Evolutionary conservation across 345 rosid species (phyloP), one percentile per base, ranked within the genome.

Genomic region (Eucalyptus guilfoylei): DNA sequence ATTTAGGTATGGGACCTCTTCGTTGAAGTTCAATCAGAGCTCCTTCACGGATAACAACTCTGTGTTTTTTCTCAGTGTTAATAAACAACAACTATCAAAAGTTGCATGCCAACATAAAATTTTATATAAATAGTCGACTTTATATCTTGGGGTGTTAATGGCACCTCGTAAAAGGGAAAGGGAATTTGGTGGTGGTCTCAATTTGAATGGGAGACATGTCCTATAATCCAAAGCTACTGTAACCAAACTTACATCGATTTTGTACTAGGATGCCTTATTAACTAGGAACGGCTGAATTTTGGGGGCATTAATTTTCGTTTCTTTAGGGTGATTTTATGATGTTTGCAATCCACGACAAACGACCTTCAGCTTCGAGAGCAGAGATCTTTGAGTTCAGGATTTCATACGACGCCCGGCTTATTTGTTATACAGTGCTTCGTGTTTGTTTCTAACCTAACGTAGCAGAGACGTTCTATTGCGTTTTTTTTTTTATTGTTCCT

Each of bases 91-190:
- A 55, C 62, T 28, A 62, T 62, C 16, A 6, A 12, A 62, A 13
- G 9, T 62, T 62, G 4, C 67, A 11, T 26, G 67, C 28, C 32
- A 28, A 60, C 30, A 60, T 30, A 12, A 60, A 12, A 60, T 11
- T 60, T 60, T 11, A 30, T 28, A 12, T 60, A 49, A 49, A 49
- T 49, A 49, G 7, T 14, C 17, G 7, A 49, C 50, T 49, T 14
- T 49, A 49, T 49, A 14, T 49, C 16, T 12, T 28, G 8, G 2
- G 9, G 2, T 7, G 5, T 14, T 64, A 32, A 64, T 0, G 3
- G 9, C 37, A n/a, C 72, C 72, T 14, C 0, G 5, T 30, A n/a
- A 2, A 60, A 28, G 14, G n/a, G 32, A 26, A 60, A 12, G 32
- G 32, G 1, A 26, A 28, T 60, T 60, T 60, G 15, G 15, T 60